Conservation (phyloP, 495 filamentous ascomycete species). For the Paragyromitra xinjiangensis region DNA sequence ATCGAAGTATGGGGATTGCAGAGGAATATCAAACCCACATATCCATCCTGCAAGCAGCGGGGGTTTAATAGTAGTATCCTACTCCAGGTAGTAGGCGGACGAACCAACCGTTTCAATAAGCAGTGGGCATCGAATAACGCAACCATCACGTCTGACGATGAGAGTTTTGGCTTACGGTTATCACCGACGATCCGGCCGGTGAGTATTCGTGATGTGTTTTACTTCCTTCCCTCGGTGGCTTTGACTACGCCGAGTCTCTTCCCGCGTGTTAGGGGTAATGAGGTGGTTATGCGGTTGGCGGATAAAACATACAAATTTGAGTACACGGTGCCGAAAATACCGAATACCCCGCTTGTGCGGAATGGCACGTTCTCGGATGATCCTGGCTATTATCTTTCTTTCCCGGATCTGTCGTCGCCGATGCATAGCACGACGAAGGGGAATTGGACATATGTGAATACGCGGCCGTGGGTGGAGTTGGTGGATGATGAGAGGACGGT, state of each 20-base stretch:
- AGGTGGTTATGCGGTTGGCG: background rate
- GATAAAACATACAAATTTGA: constrained; percentile 2
- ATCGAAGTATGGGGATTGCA: background rate
- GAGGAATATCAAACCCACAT: background rate
- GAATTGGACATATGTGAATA: constrained; percentile 5
- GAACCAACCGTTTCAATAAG: background rate
- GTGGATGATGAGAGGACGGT: constrained; percentile 1
- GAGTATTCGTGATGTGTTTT: background rate
- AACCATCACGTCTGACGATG: constrained; percentile 11
- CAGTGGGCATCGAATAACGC: constrained; percentile 6
- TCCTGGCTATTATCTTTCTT: constrained; percentile 15
- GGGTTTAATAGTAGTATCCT: constrained; percentile 20
- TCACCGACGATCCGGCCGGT: constrained; percentile 10
- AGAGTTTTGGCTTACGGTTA: constrained; percentile 8
- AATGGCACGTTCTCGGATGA: constrained; percentile 23
- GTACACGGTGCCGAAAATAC: background rate
- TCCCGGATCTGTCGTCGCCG: constrained; percentile 19
- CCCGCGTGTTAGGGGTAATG: background rate
- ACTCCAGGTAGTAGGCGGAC: constrained; percentile 6
- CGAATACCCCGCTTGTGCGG: background rate
- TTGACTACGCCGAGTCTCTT: constrained; percentile 14
- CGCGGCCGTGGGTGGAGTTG: constrained; percentile 26
- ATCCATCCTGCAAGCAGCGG: background rate
- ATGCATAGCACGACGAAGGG: constrained; percentile 5
- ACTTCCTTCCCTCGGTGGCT: background rate